Conservation (phyloP, 2,329 filamentous ascomycete species). For the Stemphylium beticola region DNA sequence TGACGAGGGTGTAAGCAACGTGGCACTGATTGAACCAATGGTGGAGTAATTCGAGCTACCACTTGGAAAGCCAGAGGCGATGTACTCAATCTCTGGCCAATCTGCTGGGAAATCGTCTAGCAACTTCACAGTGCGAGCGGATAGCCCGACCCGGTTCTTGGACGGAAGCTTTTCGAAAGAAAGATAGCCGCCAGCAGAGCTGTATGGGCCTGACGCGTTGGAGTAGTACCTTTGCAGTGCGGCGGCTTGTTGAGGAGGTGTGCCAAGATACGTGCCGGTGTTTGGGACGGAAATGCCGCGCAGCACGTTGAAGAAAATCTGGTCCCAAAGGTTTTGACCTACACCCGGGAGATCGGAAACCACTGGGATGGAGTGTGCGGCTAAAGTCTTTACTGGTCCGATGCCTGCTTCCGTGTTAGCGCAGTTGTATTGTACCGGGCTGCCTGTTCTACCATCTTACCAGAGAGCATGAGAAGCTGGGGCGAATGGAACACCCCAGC, state of each 20-base stretch:
- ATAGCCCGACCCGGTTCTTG: slow-evolving; percentile 12
- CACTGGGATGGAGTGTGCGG: slow-evolving; percentile 23
- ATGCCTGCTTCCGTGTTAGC: slow-evolving; percentile 40
- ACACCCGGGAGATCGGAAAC: slow-evolving; percentile 33
- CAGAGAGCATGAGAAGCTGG: slow-evolving; percentile 46
- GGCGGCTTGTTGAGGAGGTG: slow-evolving; percentile 13
- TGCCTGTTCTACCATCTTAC: slow-evolving; percentile 6
- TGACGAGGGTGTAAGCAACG: slow-evolving; percentile 19
- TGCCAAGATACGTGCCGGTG: slow-evolving; percentile 27
- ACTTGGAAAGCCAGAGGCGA: slow-evolving; percentile 23
- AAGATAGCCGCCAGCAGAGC: slow-evolving; percentile 28
- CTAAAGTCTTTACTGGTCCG: slow-evolving; percentile 29
- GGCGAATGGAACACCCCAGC: slow-evolving; percentile 51
- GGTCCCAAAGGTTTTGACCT: slow-evolving; percentile 35
- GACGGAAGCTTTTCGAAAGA: slow-evolving; percentile 30
- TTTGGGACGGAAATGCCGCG: slow-evolving; percentile 24
- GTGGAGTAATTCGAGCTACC: slow-evolving; percentile 16
- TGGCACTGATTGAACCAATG: slow-evolving; percentile 23
- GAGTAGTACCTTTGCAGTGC: slow-evolving; percentile 21
- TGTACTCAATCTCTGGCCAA: slow-evolving; percentile 10
- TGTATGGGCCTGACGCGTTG: slow-evolving; percentile 25
- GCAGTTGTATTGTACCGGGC: not conserved
- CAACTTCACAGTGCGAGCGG: slow-evolving; percentile 12
- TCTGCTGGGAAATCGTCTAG: slow-evolving; percentile 11
- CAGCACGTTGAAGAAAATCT: slow-evolving; percentile 29